phyloP scores from a whole-genome alignment of 331 rosid genomes.

The Stylosanthes scabra region DNA sequence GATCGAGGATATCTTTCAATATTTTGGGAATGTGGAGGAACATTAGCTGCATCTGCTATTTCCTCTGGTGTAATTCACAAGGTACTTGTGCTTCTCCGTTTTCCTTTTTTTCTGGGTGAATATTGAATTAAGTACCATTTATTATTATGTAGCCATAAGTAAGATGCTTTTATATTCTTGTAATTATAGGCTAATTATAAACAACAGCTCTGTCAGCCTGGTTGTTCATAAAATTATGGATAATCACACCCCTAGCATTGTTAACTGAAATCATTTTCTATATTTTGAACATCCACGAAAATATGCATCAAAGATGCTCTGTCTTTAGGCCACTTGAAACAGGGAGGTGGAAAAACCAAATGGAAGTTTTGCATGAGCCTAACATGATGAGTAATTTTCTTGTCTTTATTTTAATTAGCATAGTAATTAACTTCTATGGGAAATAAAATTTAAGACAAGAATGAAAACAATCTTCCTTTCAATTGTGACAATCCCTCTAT shows the following conservation, averaged over 20 bases:
- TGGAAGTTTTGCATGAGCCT: background rate
- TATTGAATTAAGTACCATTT: conserved; percentile 24
- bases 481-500: conserved; percentile 10
- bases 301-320: background rate
- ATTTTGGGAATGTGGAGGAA: conserved; percentile 98
- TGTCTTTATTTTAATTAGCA: background rate
- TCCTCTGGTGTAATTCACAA: conserved; percentile 89
- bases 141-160: background rate
- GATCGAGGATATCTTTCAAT: conserved; percentile 92
- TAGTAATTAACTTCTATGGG: conserved; percentile 2
- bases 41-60: conserved; percentile 95
- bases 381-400: conserved; percentile 5
- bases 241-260: background rate
- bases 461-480: conserved; percentile 12
- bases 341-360: background rate
- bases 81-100: conserved; percentile 50
- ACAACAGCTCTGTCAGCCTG: too few relatives aligned
- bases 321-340: conserved; percentile 20
- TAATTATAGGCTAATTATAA: background rate
- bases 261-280: background rate
- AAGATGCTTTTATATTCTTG: conserved; percentile 11
- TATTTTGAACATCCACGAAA: conserved; percentile 1
- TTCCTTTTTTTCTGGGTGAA: conserved; percentile 14
- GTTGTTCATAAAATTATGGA: background rate
- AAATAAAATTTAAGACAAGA: conserved; percentile 7